These are phyloP conservation scores for Trametes sp. DNA, from an alignment of 1,284 basidiomycete species.

Conservation along the genomic window DNA sequence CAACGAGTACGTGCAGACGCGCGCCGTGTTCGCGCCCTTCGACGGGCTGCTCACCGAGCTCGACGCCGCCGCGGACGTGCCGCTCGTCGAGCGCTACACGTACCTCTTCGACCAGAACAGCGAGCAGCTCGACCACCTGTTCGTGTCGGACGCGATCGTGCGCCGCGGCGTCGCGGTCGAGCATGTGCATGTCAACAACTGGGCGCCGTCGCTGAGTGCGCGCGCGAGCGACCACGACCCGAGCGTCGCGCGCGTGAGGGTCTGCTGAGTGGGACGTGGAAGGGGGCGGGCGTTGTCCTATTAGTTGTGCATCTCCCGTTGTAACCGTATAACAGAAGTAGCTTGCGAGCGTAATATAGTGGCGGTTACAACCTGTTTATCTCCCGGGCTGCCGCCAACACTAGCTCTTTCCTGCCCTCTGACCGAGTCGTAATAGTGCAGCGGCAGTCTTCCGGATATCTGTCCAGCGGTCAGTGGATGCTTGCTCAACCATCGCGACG, in stretches of 20 bases:
- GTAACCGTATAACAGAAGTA: no score
- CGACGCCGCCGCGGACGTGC: slow-evolving; percentile 56
- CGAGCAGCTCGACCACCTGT: slow-evolving; percentile 66
- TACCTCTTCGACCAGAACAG: slow-evolving; percentile 68
- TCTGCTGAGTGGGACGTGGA: slow-evolving; percentile 51
- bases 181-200: slow-evolving; percentile 69
- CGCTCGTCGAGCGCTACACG: slow-evolving; percentile 62
- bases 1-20: slow-evolving; percentile 65
- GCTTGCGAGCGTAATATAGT: no score
- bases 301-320: no score
- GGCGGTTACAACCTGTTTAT: no score
- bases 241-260: slow-evolving; percentile 54
- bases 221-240: slow-evolving; percentile 69
- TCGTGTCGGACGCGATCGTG: slow-evolving; percentile 58
- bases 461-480: background rate
- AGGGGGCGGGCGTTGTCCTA: no score
- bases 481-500: background rate
- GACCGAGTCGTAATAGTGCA: slow-evolving; percentile 21
- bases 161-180: slow-evolving; percentile 52
- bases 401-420: slow-evolving; percentile 1
- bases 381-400: background rate
- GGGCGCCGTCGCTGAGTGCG: slow-evolving; percentile 50
- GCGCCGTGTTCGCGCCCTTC: slow-evolving; percentile 59
- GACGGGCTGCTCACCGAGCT: slow-evolving; percentile 53
- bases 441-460: slow-evolving; percentile 21